Conservation (phyloP, 108 stramenopile species). For the Poteriospumella lacustris region DNA sequence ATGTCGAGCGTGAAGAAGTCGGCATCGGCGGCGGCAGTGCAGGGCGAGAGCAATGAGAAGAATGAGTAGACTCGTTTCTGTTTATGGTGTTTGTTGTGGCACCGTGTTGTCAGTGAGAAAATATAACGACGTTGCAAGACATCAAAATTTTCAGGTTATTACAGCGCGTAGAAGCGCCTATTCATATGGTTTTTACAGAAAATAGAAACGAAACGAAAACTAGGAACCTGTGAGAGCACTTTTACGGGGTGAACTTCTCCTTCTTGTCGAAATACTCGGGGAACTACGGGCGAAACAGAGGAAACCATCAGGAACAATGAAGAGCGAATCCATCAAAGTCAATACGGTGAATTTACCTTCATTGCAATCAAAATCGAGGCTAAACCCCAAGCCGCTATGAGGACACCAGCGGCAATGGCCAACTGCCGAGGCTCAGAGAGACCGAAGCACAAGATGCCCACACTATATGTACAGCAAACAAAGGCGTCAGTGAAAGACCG, state of each 20-base stretch:
- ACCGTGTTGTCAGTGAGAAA: no score
- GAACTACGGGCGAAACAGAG: not conserved
- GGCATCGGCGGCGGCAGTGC: no score
- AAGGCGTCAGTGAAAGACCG: not conserved
- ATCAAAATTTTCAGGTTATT: no score
- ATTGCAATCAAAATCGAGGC: not conserved
- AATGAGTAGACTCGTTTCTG: no score
- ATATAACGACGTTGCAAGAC: not conserved
- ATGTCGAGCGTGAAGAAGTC: no score
- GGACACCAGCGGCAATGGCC: slow-evolving; percentile 2
- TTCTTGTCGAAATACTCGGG: slow-evolving; percentile 26
- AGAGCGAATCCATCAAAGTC: not conserved
- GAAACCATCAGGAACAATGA: not conserved
- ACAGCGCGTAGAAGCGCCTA: no score
- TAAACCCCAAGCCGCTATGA: not conserved
- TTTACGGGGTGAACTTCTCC: slow-evolving; percentile 13
- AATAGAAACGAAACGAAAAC: no score
- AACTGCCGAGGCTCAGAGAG: not conserved
- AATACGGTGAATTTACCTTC: slow-evolving; percentile 22
- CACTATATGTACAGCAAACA: not conserved
- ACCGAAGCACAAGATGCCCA: slow-evolving; percentile 20
- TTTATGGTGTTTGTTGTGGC: no score
- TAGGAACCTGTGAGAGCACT: not conserved
- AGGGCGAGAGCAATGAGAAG: no score
- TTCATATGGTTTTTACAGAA: no score